Evolutionary conservation across 805 yeast species (phyloP), one percentile per base, ranked within the genome.

Genomic region (Wickerhamomyces alni): DNA sequence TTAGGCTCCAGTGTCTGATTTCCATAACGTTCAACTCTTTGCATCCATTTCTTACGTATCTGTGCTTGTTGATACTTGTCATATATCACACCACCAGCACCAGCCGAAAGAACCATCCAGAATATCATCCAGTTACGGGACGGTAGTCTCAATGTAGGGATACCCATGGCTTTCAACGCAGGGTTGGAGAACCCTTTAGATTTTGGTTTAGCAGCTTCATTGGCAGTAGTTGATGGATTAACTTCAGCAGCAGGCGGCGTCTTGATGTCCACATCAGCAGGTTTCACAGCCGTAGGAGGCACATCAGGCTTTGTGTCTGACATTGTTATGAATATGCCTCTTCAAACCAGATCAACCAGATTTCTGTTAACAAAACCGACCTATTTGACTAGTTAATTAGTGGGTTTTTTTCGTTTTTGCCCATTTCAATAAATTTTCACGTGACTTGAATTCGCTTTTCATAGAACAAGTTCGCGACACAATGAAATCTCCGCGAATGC

Each of bases 101-200:
- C 63, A 2, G 72, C 63, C 2, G 80, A 77, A 2, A 84, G 58
- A 8, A 85, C 76, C 0, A 80, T 57, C 85, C 95, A 83, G 62
- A 93, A 93, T 28, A 88, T 85, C 67, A 76, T 62, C 99, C 98
- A 91, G 65, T 91, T 93, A 46, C 96, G 70, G 1, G 95, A 82
- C 0, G 99, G 99, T 12, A 93, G 65, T 29, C 82, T 74, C 17
- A 88, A 51, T 12, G 81, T 63, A 5, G 87, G 86, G 35, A 91
- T 74, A 0, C 98, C 98, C 85, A 91, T 75, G 54, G 87, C 82
- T 46, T 75, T 64, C 34, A 89, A 72, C 2, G 94, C 95, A 2
- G 96, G 95, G 54, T 88, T 82, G 9, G 75, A 58, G 67, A 70
- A 77, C 8, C 71, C 73, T 44, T 70, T 70, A 19, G 49, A 40